A percentile compares a stretch with the other conserved stretches of the same genome.
phyloP scores from a whole-genome alignment of 2,329 filamentous ascomycete species.

The Penicillium sp. region DNA sequence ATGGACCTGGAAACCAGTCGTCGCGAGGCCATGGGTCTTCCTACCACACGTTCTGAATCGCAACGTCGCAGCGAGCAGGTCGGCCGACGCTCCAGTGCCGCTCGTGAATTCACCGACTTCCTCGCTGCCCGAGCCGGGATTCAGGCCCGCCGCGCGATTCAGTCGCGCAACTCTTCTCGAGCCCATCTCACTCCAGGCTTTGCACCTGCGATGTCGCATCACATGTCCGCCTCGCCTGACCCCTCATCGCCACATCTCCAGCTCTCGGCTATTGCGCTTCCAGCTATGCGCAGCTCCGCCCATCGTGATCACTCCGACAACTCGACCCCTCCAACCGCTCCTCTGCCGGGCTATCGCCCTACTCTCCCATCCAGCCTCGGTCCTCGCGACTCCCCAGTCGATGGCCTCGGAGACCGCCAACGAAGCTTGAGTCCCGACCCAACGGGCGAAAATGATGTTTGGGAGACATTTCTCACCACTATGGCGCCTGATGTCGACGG shows the following conservation, averaged over 20 bases:
- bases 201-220: constrained; percentile 37
- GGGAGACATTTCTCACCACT: constrained; percentile 76
- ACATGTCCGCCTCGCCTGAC: constrained; percentile 20
- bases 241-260: constrained; percentile 16
- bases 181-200: constrained; percentile 38
- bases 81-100: constrained; percentile 2
- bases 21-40: constrained; percentile 23
- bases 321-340: constrained; percentile 20
- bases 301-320: constrained; percentile 16
- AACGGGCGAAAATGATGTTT: constrained; percentile 51
- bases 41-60: constrained; percentile 2
- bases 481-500: constrained; percentile 53
- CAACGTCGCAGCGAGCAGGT: constrained; percentile 4
- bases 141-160: constrained; percentile 15
- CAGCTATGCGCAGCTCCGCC: constrained; percentile 17
- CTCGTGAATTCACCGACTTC: constrained; percentile 32
- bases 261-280: constrained; percentile 22
- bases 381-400: constrained; percentile 36
- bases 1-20: constrained; percentile 26
- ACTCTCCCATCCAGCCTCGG: constrained; percentile 19
- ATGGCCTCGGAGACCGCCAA: constrained; percentile 78
- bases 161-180: not conserved
- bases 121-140: constrained; percentile 19
- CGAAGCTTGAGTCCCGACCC: constrained; percentile 67
- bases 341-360: constrained; percentile 33